A percentile compares a stretch with the other conserved stretches of the same genome.
Conservation (phyloP, 2,329 filamentous ascomycete species). For the Fusarium sp. region DNA sequence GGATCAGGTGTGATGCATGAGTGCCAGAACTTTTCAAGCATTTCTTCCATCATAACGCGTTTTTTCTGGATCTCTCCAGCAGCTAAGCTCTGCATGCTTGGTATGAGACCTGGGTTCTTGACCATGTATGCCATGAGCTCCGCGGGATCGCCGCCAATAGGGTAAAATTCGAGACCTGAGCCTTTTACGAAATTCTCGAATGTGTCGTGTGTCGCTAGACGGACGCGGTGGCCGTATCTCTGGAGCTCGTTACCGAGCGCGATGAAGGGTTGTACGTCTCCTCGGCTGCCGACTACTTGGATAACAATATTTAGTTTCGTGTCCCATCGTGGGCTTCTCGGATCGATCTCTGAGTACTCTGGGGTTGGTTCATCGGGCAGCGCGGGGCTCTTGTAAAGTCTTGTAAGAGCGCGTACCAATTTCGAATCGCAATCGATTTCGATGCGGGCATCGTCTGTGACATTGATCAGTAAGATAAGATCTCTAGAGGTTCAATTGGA, state of each 20-base stretch:
- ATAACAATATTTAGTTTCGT: conserved; percentile 34
- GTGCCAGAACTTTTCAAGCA: conserved; percentile 5
- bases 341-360: neutral
- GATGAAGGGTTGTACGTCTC: conserved; percentile 34
- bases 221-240: conserved; percentile 32
- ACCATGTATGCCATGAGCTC: conserved; percentile 23
- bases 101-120: conserved; percentile 3
- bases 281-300: conserved; percentile 31
- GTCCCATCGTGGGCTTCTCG: neutral
- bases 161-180: conserved; percentile 22
- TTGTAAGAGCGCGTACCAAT: conserved; percentile 15
- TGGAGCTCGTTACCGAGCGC: conserved; percentile 20
- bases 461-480: neutral
- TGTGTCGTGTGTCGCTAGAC: conserved; percentile 28
- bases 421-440: conserved; percentile 22
- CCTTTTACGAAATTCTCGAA: conserved; percentile 19
- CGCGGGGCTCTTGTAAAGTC: neutral
- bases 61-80: conserved; percentile 1
- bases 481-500: neutral
- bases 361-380: neutral
- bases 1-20: neutral
- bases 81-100: neutral
- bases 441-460: conserved; percentile 16
- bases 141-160: conserved; percentile 17
- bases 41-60: conserved; percentile 2